phyloP scores from a whole-genome alignment of 164 flowering plant species.

The Euptelea pleiosperma region DNA sequence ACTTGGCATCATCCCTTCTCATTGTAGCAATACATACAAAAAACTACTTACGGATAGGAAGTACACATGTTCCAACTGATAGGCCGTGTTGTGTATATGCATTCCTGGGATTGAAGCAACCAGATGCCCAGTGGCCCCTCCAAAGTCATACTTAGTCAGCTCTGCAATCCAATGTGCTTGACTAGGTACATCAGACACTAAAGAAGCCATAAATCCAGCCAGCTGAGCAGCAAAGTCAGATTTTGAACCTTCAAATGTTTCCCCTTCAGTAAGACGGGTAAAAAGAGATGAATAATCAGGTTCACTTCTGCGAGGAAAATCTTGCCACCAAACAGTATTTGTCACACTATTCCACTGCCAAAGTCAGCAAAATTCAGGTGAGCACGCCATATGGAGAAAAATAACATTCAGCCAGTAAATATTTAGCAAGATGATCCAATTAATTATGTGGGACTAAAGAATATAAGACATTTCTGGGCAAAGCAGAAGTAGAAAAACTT shows the following conservation, averaged over 20 bases:
- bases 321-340: conserved; percentile 98
- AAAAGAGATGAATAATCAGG: conserved; percentile 67
- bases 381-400: background rate
- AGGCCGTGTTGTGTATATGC: conserved; percentile 34
- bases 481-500: too few species aligned
- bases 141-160: conserved; percentile 72
- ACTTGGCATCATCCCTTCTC: background rate
- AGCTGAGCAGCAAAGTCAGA: conserved; percentile 90
- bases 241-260: conserved; percentile 26
- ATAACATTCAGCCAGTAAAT: background rate
- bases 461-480: too few species aligned
- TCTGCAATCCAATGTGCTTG: conserved; percentile 77
- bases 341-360: conserved; percentile 85
- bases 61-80: conserved; percentile 24
- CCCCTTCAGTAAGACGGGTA: conserved; percentile 23
- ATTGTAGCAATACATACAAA: background rate
- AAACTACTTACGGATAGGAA: conserved; percentile 36
- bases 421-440: conserved; percentile 1
- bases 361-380: conserved; percentile 7
- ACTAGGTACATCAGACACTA: conserved; percentile 63
- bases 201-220: conserved; percentile 79
- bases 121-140: conserved; percentile 55
- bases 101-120: conserved; percentile 86
- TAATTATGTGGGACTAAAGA: too few species aligned
- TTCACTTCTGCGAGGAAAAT: conserved; percentile 56